Evolutionary conservation across 495 filamentous ascomycete species (phyloP).

Genomic region (Hypoxylon crocopeplum): DNA sequence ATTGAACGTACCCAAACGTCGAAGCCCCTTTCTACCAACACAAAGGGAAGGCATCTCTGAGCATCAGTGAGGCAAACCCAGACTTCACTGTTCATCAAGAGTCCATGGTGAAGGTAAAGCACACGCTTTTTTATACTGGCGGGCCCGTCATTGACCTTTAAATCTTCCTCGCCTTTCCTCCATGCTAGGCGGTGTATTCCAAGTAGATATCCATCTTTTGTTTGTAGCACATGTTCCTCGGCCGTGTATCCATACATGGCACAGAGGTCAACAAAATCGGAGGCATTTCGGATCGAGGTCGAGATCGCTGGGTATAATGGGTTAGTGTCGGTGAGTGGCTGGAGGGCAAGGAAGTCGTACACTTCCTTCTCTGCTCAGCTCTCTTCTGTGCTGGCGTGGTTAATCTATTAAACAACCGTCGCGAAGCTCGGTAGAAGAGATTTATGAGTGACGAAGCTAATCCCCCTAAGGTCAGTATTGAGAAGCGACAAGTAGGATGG

Average conservation of each 20-base stretch:
- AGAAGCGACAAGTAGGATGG: background rate
- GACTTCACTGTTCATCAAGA: slow-evolving; percentile 98
- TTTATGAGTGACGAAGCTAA: slow-evolving; percentile 77
- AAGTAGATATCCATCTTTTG: slow-evolving; percentile 90
- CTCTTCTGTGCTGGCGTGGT: slow-evolving; percentile 71
- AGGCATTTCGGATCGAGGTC: slow-evolving; percentile 66
- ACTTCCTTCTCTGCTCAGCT: slow-evolving; percentile 64
- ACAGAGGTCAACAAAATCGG: slow-evolving; percentile 93
- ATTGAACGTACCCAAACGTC: slow-evolving; percentile 83
- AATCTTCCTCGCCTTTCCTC: slow-evolving; percentile 77
- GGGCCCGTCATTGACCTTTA: slow-evolving; percentile 73
- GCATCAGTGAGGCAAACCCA: slow-evolving; percentile 94
- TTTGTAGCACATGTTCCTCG: slow-evolving; percentile 96
- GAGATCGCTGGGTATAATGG: slow-evolving; percentile 51
- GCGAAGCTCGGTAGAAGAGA: slow-evolving; percentile 83
- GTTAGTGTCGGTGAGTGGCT: slow-evolving; percentile 20
- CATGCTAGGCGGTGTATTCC: slow-evolving; percentile 88
- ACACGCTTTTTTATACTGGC: slow-evolving; percentile 80
- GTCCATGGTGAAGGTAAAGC: slow-evolving; percentile 93
- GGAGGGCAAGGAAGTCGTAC: slow-evolving; percentile 41
- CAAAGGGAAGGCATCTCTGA: slow-evolving; percentile 84
- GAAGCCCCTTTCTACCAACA: slow-evolving; percentile 88
- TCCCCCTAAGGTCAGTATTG: slow-evolving; percentile 22
- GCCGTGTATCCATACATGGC: slow-evolving; percentile 86
- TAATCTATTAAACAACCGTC: slow-evolving; percentile 80